Conservation (phyloP, 2,329 filamentous ascomycete species). For the Penicillium digitatum region DNA sequence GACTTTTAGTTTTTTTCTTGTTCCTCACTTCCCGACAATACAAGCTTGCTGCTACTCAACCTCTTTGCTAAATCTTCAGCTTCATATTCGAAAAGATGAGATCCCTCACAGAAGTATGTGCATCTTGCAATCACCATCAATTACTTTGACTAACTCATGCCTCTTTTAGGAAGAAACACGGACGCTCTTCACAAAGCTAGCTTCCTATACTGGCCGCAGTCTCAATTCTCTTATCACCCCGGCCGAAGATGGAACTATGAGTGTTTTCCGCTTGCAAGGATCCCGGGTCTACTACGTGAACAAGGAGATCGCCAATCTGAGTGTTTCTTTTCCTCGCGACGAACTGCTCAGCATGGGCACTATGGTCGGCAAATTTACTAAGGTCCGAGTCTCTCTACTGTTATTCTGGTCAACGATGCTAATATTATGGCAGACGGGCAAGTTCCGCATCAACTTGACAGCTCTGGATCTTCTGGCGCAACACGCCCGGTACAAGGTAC, state of each 20-base stretch:
- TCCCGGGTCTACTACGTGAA: slow-evolving; percentile 88
- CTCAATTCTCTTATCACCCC: slow-evolving; percentile 33
- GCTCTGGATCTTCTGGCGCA: slow-evolving; percentile 83
- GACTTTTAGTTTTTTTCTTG: slow-evolving; percentile 3
- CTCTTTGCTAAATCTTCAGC: neutral
- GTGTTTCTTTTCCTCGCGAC: slow-evolving; percentile 76
- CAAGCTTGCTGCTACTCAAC: neutral
- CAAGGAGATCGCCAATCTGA: slow-evolving; percentile 83
- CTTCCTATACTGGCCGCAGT: slow-evolving; percentile 73
- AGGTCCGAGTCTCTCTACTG: neutral
- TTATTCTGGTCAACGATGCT: neutral
- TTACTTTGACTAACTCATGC: neutral
- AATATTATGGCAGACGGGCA: slow-evolving; percentile 62
- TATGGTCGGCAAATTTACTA: slow-evolving; percentile 45
- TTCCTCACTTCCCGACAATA: slow-evolving; percentile 9
- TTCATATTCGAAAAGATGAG: slow-evolving; percentile 5
- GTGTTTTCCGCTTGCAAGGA: slow-evolving; percentile 76
- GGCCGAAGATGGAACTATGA: slow-evolving; percentile 55
- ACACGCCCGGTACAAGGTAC: slow-evolving; percentile 79
- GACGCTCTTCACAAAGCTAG: slow-evolving; percentile 85
- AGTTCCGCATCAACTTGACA: slow-evolving; percentile 92
- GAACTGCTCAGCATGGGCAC: slow-evolving; percentile 83
- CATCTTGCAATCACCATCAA: slow-evolving; percentile 63
- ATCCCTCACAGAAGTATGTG: slow-evolving; percentile 55
- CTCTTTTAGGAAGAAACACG: slow-evolving; percentile 44